Percentiles rank a stretch among this genome's conserved stretches.
Conservation (phyloP, 179 eudicot genomes). For the Actinidia arguta region DNA sequence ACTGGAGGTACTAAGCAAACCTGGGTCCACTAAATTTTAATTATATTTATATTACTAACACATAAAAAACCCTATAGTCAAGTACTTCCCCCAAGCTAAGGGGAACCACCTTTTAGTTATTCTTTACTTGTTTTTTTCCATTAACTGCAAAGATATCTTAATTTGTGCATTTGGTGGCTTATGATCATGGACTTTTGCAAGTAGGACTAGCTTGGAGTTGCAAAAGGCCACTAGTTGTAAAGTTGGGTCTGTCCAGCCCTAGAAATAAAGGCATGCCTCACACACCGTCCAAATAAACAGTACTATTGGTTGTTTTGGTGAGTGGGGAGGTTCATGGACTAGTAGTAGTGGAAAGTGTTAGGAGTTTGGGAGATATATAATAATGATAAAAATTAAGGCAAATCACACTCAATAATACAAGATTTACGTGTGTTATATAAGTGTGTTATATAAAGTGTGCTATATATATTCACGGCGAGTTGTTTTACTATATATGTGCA, state of each 20-base stretch:
- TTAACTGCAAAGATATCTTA: slow-evolving; percentile 23
- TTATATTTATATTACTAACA: neutral
- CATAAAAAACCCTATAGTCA: neutral
- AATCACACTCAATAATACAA: no score
- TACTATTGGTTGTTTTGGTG: neutral
- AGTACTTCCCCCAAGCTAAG: neutral
- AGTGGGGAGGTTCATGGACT: slow-evolving; percentile 8
- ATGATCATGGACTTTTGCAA: slow-evolving; percentile 1
- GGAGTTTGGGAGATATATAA: no score
- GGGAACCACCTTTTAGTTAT: neutral
- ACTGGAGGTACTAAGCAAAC: neutral
- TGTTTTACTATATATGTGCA: no score
- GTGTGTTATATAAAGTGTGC: no score
- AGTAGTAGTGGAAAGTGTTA: neutral
- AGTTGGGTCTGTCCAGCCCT: slow-evolving; percentile 24
- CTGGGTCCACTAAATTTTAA: slow-evolving; percentile 16
- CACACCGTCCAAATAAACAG: slow-evolving; percentile 35
- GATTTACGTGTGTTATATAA: no score
- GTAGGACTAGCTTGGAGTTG: neutral
- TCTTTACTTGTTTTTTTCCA: slow-evolving; percentile 15
- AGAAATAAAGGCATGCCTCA: slow-evolving; percentile 26
- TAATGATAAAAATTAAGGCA: no score
- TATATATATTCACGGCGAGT: no score
- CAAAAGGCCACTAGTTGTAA: neutral
- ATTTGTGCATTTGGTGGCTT: neutral